Conservation (phyloP, 306 rosid species). For the Crotalaria pallida region DNA sequence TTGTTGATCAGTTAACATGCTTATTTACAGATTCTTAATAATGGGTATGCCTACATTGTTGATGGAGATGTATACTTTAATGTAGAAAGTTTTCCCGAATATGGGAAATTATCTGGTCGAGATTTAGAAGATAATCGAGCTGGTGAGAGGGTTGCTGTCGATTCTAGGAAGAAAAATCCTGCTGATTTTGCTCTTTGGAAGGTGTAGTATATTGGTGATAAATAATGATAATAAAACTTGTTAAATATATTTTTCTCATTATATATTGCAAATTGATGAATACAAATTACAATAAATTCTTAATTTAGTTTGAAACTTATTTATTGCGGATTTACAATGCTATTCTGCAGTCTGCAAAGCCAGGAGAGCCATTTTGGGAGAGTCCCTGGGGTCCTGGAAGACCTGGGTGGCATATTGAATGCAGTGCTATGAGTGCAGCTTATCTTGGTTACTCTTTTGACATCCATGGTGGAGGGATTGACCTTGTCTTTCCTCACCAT, state of each 20-base stretch:
- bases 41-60: conserved; percentile 75
- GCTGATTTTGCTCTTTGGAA: conserved; percentile 99
- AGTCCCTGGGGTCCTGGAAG: conserved; percentile 98
- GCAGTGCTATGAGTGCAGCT: conserved; percentile 97
- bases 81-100: conserved; percentile 75
- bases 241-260: neutral
- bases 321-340: conserved; percentile 12
- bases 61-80: conserved; percentile 89
- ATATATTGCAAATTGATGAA: neutral
- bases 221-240: neutral
- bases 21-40: conserved; percentile 73
- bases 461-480: conserved; percentile 95
- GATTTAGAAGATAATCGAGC: conserved; percentile 93
- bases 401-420: conserved; percentile 99
- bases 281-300: neutral
- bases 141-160: conserved; percentile 93
- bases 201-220: conserved; percentile 37
- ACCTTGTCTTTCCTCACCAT: conserved; percentile 98
- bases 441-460: conserved; percentile 87
- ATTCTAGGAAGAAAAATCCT: conserved; percentile 84
- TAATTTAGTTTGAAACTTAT: conserved; percentile 15
- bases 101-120: conserved; percentile 78
- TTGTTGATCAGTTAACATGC: conserved; percentile 26
- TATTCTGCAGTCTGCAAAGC: conserved; percentile 73
- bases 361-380: conserved; percentile 96